phyloP scores from a whole-genome alignment of 2,329 filamentous ascomycete species.

The Penicillium psychrosexuale region DNA sequence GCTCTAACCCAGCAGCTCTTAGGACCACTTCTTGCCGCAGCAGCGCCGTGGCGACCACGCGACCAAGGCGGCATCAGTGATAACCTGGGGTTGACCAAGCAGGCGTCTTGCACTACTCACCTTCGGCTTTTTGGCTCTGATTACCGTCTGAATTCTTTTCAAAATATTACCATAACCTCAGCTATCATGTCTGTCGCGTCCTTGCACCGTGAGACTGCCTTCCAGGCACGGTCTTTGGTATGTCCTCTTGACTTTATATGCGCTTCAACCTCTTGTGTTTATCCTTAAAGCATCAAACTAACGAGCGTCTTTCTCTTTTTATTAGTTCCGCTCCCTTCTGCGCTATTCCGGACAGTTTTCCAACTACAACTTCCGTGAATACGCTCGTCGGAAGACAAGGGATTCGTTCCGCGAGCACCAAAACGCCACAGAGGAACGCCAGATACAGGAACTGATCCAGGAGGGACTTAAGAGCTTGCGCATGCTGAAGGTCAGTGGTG shows the following conservation, averaged over 20 bases:
- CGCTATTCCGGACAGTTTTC: conserved; percentile 84
- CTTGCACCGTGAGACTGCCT: conserved; percentile 43
- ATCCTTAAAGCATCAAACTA: not conserved
- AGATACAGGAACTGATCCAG: conserved; percentile 84
- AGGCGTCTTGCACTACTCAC: not conserved
- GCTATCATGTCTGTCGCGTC: conserved; percentile 44
- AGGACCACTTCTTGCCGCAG: not conserved
- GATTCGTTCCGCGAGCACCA: conserved; percentile 86
- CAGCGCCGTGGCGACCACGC: not conserved
- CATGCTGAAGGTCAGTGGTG: conserved; percentile 73
- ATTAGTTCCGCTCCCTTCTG: conserved; percentile 85
- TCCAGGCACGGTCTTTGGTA: conserved; percentile 49
- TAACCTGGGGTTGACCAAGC: not conserved
- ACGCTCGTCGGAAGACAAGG: conserved; percentile 82
- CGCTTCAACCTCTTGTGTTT: not conserved
- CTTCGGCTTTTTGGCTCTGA: not conserved
- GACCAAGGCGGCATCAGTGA: not conserved
- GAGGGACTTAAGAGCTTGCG: conserved; percentile 83
- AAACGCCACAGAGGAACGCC: conserved; percentile 66
- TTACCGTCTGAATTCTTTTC: not conserved
- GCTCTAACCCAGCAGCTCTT: not conserved
- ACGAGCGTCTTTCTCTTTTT: not conserved
- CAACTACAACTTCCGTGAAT: conserved; percentile 97
- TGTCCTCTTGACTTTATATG: conserved; percentile 14
- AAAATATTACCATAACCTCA: not conserved